Base-by-base conservation (phyloP, 306 rosid genomes). In the Carpinus viminea region DNA sequence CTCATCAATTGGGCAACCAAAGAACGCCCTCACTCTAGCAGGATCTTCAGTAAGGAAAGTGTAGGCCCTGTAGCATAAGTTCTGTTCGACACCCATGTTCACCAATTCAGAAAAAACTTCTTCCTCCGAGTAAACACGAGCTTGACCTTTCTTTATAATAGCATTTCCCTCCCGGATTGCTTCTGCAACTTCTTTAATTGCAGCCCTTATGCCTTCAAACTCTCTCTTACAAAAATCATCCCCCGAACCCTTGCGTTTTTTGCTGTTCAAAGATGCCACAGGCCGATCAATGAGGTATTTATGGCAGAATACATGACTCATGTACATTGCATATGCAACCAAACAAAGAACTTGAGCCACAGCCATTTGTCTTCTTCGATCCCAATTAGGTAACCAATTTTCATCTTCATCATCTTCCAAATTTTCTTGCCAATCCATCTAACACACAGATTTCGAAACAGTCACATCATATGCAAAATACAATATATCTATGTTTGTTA, bases 141-240 rank as follows among this genome's bases (percentile, higher is more conserved):
- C 83, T 50, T 21, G 70, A 17, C 20, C 72, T 53, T 57, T 79
- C 68, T 77, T 54, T 48, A n/a, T 48, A 28, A 71, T 50, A 15
- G 24, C 56, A 72, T 79, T 80, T 66, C 78, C 75, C 66, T 83
- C 87, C 31, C 79, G 55, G 13, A 74, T 60, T 57, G 82, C 79
- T 26, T 79, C 76, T 54, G 79, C 74, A 68, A 68, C 79, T 73
- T 74, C 20, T 47, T 68, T 77, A 20, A 66, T 76, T 12, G 80
- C 78, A 24, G 69, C 78, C 36, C 57, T 53, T 46, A 70, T 73
- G 12, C 79, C 18, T 1, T 75, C 60, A 66, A 82, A 77, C 55
- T 48, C 75, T 76, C 68, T 64, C 66, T 1, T 34, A 18, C 70
- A 82, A 12, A 16, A 64, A 74, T 57, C 48, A 53, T 55, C 64